Evolutionary conservation across 1,284 basidiomycete species (phyloP), one percentile per base, ranked within the genome.

Genomic region (Ustilago crameri): DNA sequence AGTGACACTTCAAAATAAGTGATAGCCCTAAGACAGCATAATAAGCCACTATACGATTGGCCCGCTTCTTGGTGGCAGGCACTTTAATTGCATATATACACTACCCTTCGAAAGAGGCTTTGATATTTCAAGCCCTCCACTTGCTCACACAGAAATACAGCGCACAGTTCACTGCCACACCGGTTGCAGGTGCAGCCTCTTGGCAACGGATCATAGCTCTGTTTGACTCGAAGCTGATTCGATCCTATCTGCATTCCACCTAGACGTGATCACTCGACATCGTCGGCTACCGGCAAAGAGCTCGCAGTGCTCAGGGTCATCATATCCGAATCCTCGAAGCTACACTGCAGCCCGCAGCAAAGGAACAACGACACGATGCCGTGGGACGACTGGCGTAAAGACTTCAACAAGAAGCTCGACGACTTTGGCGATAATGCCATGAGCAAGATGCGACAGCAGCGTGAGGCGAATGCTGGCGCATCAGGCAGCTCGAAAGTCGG

Each of bases 11-110:
- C 8, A 3, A 2, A 34, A 10, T 20, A 34, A 20, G 32, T 17
- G 32, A 47, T 48, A 17, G 48, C 69, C 69, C 69, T 72, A 72
- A 72, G 69, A 72, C 69, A 72, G 69, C 64, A 72, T 72, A 72
- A 72, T 72, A 72, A 72, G 69, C 69, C 58, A 67, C 63, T 70
- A 74, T 65, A 64, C 66, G 62, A 64, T 70, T 70, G 60, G 67
- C 63, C 71, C 60, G 10, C 50, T 51, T 17, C n/a, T 9, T 34
- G 22, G 1, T 8, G 3, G 5, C 5, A 9, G 2, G 2, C 0
- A 41, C 46, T 59, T 46, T 17, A 35, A 27, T 34, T 35, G 56
- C 50, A 43, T 41, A 35, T 35, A 38, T 40, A 63, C 30, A 30
- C 30, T 12, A 30, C 7, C 30, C 30, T 30, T 30, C 30, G 30